Conservation (phyloP, 176 grass and related monocot genomes). For the Raddia distichophylla region DNA sequence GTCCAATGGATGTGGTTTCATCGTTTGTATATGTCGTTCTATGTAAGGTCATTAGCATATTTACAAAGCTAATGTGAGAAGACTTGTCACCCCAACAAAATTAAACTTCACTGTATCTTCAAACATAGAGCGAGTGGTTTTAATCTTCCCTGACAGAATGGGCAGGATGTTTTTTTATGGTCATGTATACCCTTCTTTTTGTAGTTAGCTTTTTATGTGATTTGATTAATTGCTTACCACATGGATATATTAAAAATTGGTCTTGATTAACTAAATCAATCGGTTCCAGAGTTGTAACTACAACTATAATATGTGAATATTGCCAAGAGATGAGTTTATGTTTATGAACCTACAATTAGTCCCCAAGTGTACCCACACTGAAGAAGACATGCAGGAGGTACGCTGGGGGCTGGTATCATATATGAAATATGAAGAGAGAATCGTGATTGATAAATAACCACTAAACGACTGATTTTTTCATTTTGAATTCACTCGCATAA, state of each 20-base stretch:
- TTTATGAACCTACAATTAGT: conserved; percentile 5
- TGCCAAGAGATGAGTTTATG: background rate
- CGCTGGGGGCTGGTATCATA: background rate
- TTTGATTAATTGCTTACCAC: background rate
- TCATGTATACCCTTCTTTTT: no score
- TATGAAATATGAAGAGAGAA: background rate
- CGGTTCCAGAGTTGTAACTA: background rate
- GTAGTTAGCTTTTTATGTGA: background rate
- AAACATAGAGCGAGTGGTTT: background rate
- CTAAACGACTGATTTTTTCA: background rate
- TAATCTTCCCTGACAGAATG: background rate
- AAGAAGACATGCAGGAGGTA: background rate
- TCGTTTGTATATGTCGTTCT: no score
- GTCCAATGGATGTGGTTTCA: no score
- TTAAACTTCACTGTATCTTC: background rate
- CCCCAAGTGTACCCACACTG: background rate
- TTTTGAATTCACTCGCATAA: background rate
- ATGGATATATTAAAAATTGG: conserved; percentile 19
- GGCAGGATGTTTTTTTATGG: background rate
- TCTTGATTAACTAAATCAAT: conserved; percentile 2
- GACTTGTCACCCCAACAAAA: background rate
- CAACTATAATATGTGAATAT: background rate
- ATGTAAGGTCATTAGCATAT: background rate
- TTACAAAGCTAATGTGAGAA: background rate
- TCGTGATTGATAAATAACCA: background rate